Percentiles rank a stretch among this genome's conserved stretches.
These are phyloP conservation scores for Fusarium sp. DNA, from an alignment of 2,329 filamentous ascomycete genomes.

Conservation along the genomic window DNA sequence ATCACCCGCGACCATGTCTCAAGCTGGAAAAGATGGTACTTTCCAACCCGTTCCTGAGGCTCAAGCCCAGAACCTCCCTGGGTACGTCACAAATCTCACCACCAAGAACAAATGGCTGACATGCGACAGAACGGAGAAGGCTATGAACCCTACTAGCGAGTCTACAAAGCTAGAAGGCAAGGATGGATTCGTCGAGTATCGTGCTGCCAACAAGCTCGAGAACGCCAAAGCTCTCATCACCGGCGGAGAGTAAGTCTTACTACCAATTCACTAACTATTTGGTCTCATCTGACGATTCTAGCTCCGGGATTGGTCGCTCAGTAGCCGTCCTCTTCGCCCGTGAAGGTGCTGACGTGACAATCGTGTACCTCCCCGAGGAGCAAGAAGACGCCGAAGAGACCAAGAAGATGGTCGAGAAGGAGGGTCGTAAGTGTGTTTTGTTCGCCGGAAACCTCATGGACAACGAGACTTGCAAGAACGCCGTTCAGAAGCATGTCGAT, in stretches of 20 bases:
- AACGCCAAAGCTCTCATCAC: slow-evolving; percentile 65
- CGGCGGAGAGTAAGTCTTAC: slow-evolving; percentile 62
- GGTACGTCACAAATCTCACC: slow-evolving; percentile 39
- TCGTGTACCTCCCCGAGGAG: slow-evolving; percentile 67
- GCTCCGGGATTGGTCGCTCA: slow-evolving; percentile 65
- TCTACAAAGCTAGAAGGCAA: slow-evolving; percentile 55
- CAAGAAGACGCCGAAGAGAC: slow-evolving; percentile 66
- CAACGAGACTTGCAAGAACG: slow-evolving; percentile 60
- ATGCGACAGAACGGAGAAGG: slow-evolving; percentile 48
- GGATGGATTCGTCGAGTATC: slow-evolving; percentile 51
- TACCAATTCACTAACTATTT: too few relatives aligned
- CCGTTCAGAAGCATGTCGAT: slow-evolving; percentile 64
- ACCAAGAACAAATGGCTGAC: fast-evolving
- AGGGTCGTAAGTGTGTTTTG: slow-evolving; percentile 59
- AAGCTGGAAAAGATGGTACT: slow-evolving; percentile 43
- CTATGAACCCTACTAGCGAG: slow-evolving; percentile 55
- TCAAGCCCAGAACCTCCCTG: slow-evolving; percentile 53
- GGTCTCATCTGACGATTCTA: slow-evolving; percentile 27
- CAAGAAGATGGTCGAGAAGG: slow-evolving; percentile 62
- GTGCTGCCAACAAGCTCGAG: slow-evolving; percentile 60
- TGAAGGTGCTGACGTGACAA: slow-evolving; percentile 67
- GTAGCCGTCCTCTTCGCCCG: slow-evolving; percentile 66
- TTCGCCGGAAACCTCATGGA: slow-evolving; percentile 62
- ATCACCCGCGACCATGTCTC: slow-evolving; percentile 26
- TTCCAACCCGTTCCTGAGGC: slow-evolving; percentile 51